Base-by-base conservation (phyloP, 768 basidiomycete genomes). In the Hygrophoropsis aurantiaca region DNA sequence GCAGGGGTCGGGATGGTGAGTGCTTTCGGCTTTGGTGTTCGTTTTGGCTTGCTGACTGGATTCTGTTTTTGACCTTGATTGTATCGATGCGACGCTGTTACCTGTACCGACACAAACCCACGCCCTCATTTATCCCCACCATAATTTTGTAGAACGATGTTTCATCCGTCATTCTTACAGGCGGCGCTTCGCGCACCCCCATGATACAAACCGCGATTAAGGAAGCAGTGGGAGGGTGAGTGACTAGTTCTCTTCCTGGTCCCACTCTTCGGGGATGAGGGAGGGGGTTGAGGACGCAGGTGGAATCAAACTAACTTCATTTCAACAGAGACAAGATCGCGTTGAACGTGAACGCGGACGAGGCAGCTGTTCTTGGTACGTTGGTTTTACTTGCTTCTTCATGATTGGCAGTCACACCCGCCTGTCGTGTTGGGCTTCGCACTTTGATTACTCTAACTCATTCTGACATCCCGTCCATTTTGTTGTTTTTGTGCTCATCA, bases 331-430 rank as follows among this genome's bases (percentile, higher is more conserved):
- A 85, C 43, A 91, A 90, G 67, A 87, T 98, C 47, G 91, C 95
- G 5, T 76, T 86, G 60, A 98, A 97, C 56, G 90, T 99, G 51
- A 98, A 99, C 63, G 87, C 95, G 0, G 97, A 98, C 62, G 97
- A 99, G 69, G 90, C 93, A 0, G 90, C 88, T 20, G 95, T 97
- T 16, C 79, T 99, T 36, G 93, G 87, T 75, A 64, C 18, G 55
- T 40, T 36, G 8, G n/a, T n/a, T n/a, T n/a, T n/a, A n/a, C n/a
- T n/a, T n/a, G n/a, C n/a, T n/a, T n/a, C n/a, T n/a, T n/a, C n/a
- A n/a, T n/a, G n/a, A n/a, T n/a, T n/a, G n/a, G n/a, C n/a, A n/a
- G n/a, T n/a, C n/a, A n/a, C n/a, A n/a, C n/a, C n/a, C n/a, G n/a
- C n/a, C n/a, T n/a, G 19, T 6, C 6, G 18, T 13, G n/a, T 24